Base-by-base conservation (phyloP, 2,329 filamentous ascomycete genomes). In the Trichoderma oligosporum region DNA sequence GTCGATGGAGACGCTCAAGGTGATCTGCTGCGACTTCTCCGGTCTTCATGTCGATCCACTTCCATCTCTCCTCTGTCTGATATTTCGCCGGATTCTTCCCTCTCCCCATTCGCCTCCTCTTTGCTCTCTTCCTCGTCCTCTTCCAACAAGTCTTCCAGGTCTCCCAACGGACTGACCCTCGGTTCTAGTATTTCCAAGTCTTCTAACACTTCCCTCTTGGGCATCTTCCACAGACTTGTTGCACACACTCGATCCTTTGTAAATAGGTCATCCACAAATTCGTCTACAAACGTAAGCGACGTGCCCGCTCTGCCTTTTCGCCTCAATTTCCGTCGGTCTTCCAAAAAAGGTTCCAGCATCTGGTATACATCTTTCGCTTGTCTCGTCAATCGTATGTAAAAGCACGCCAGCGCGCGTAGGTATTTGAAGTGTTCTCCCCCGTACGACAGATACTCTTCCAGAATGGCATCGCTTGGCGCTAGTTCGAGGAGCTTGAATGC, bases 401-500 rank as follows among this genome's bases (percentile, higher is more conserved):
- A 97, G 1, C 87, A 87, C 0, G 92, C 93, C 62, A 99, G 78
- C 1, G 90, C 92, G 58, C 92, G 85, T 54, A 99, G 77, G 72
- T 99, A 99, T 73, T 89, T 91, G 70, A 92, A 91, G 53, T 84
- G 76, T 35, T 88, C 85, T 44, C 86, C 91, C 56, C 87, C 87
- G 66, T 86, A 87, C 57, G 83, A 76, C 27, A 99, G 73, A 71
- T 97, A 97, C 68, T 91, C 89, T 38, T 82, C 73, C 25, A 99
- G 76, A 31, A 97, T 82, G 41, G 86, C 88, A 69, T 89, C 86
- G 60, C 84, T 82, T 1, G 94, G 94, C 24, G 85, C 86, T 8
- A 99, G 81, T 75, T 97, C 91, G 57, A 97, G 82, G 52, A 99
- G 81, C 77, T 97, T 99, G 74, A 99, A 96, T 2, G 89, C 89